phyloP scores from a whole-genome alignment of 2,329 filamentous ascomycete genomes.

The Ampelomyces quisqualis region DNA sequence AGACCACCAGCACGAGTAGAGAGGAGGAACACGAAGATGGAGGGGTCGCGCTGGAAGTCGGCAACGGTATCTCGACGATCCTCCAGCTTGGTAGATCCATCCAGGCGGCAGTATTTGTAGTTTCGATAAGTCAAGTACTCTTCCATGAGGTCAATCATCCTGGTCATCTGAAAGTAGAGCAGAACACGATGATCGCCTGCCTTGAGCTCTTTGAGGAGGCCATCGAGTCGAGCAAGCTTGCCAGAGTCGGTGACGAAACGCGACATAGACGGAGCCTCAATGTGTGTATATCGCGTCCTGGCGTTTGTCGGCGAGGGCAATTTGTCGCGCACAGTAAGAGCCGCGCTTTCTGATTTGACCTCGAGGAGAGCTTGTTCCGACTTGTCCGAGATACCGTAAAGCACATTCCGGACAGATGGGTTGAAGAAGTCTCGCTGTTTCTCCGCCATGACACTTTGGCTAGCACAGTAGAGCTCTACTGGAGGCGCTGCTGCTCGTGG shows the following conservation, averaged over 20 bases:
- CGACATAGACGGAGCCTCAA: constrained; percentile 91
- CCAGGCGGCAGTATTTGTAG: constrained; percentile 96
- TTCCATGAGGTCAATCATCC: constrained; percentile 99
- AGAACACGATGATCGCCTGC: constrained; percentile 89
- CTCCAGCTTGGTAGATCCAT: constrained; percentile 95
- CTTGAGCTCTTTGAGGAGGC: constrained; percentile 85
- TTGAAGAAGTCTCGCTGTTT: constrained; percentile 79
- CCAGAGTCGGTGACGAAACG: constrained; percentile 97
- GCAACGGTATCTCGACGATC: constrained; percentile 94
- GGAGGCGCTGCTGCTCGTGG: constrained; percentile 83
- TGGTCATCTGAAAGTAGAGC: constrained; percentile 99
- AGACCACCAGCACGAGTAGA: constrained; percentile 96
- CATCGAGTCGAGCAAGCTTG: constrained; percentile 88
- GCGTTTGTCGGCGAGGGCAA: constrained; percentile 77
- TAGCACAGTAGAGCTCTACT: constrained; percentile 75
- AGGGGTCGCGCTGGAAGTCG: constrained; percentile 90
- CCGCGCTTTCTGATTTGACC: constrained; percentile 65
- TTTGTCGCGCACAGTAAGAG: constrained; percentile 64
- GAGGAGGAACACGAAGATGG: constrained; percentile 95
- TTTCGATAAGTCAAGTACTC: constrained; percentile 98
- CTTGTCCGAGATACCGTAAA: constrained; percentile 65
- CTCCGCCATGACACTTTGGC: constrained; percentile 64
- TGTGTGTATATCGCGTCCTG: constrained; percentile 84
- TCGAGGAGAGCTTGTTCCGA: constrained; percentile 75
- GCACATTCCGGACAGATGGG: constrained; percentile 66